Conservation (phyloP, 805 yeast genomes). For the Metschnikowia corniflorae region DNA sequence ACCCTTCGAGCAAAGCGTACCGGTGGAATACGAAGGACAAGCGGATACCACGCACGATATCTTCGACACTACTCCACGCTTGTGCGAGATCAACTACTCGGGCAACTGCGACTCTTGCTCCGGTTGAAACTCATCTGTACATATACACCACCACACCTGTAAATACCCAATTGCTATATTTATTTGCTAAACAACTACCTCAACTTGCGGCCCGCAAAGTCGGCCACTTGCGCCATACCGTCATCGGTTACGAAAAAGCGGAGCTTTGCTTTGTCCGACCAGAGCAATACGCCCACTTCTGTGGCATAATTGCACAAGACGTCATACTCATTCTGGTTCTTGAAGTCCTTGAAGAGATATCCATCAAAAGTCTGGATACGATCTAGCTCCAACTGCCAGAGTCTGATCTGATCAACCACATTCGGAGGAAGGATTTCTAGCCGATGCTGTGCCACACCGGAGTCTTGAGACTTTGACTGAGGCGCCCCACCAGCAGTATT, state of each 20-base stretch:
- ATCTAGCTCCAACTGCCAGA: constrained; percentile 96
- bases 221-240: constrained; percentile 87
- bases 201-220: constrained; percentile 67
- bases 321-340: constrained; percentile 72
- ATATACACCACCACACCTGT: constrained; percentile 5
- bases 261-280: constrained; percentile 70
- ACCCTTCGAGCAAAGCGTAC: not conserved
- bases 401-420: constrained; percentile 90
- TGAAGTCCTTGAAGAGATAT: constrained; percentile 81
- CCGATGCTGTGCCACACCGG: constrained; percentile 42
- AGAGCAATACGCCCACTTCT: constrained; percentile 87
- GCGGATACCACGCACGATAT: constrained; percentile 22
- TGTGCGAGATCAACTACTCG: constrained; percentile 28
- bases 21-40: not conserved
- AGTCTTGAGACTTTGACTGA: constrained; percentile 26
- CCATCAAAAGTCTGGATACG: constrained; percentile 87
- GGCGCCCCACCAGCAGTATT: constrained; percentile 44
- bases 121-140: constrained; percentile 13
- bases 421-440: constrained; percentile 83
- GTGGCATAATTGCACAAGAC: constrained; percentile 71
- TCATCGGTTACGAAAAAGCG: constrained; percentile 84
- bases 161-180: too few relatives aligned
- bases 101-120: constrained; percentile 24
- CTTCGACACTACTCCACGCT: constrained; percentile 32
- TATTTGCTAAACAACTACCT: too few relatives aligned